A percentile compares a stretch with the other conserved stretches of the same genome.
These are phyloP conservation scores for Talaromyces verruculosus DNA, from an alignment of 2,329 filamentous ascomycete genomes.

Conservation along the genomic window DNA sequence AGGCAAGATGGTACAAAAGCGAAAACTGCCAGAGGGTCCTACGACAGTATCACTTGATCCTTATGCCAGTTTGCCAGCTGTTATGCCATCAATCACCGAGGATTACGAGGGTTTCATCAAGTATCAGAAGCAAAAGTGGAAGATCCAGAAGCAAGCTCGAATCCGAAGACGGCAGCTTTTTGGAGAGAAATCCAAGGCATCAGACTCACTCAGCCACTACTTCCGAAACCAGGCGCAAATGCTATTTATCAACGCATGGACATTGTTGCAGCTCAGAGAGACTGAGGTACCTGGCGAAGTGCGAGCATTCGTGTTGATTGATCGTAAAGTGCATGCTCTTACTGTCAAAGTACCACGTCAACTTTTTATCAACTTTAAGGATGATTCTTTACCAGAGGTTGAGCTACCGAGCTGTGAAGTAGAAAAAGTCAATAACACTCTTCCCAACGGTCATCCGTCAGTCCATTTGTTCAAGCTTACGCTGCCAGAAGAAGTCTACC, in stretches of 20 bases:
- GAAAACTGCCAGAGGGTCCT: slow-evolving; percentile 69
- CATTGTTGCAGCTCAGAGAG: slow-evolving; percentile 80
- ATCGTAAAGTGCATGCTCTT: slow-evolving; percentile 82
- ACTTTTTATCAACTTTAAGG: slow-evolving; percentile 88
- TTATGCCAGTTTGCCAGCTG: slow-evolving; percentile 75
- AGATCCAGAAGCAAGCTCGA: slow-evolving; percentile 89
- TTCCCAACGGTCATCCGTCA: slow-evolving; percentile 93
- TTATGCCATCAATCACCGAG: slow-evolving; percentile 79
- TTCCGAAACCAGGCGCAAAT: slow-evolving; percentile 92
- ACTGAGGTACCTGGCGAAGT: slow-evolving; percentile 86
- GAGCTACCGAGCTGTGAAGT: slow-evolving; percentile 82
- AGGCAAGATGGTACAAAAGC: slow-evolving; percentile 60
- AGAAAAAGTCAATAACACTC: slow-evolving; percentile 87
- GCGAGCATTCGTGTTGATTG: slow-evolving; percentile 85
- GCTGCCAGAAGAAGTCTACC: slow-evolving; percentile 83
- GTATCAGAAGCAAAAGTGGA: slow-evolving; percentile 99
- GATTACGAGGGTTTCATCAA: slow-evolving; percentile 85
- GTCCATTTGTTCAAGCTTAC: slow-evolving; percentile 92
- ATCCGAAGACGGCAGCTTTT: slow-evolving; percentile 85
- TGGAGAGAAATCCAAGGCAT: slow-evolving; percentile 70
- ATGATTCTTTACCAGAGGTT: slow-evolving; percentile 81
- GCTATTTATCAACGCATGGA: slow-evolving; percentile 91
- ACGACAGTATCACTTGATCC: slow-evolving; percentile 67
- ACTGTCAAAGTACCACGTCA: slow-evolving; percentile 87
- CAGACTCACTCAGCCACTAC: slow-evolving; percentile 64